A percentile compares a stretch with the other conserved stretches of the same genome.
Conservation (phyloP, 2,329 filamentous ascomycete genomes). For the Penicillium sp. region DNA sequence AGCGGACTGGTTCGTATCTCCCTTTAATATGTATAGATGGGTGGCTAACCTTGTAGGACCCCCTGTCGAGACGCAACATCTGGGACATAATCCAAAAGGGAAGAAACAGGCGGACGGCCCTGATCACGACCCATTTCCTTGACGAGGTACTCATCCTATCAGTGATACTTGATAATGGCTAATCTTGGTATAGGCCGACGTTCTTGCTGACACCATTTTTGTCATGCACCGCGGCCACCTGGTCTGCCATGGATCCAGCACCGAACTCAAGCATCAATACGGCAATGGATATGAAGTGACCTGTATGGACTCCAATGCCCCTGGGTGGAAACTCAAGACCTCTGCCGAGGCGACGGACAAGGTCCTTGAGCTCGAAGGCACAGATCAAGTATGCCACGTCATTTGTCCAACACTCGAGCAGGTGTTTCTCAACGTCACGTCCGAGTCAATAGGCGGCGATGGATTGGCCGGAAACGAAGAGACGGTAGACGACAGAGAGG, state of each 20-base stretch:
- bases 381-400: slow-evolving; percentile 72
- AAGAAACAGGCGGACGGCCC: slow-evolving; percentile 73
- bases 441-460: background rate
- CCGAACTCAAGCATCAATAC: slow-evolving; percentile 75
- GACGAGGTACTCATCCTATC: slow-evolving; percentile 59
- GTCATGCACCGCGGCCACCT: slow-evolving; percentile 81
- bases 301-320: background rate
- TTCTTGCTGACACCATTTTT: slow-evolving; percentile 82
- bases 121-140: slow-evolving; percentile 88
- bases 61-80: slow-evolving; percentile 79
- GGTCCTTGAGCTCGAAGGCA: slow-evolving; percentile 64
- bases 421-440: slow-evolving; percentile 66
- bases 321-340: slow-evolving; percentile 54
- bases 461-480: slow-evolving; percentile 9
- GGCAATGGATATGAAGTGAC: slow-evolving; percentile 82
- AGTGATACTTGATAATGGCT: background rate
- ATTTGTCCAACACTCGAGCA: slow-evolving; percentile 89
- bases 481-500: slow-evolving; percentile 14
- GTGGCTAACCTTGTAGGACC: slow-evolving; percentile 50
- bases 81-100: slow-evolving; percentile 91
- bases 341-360: slow-evolving; percentile 67
- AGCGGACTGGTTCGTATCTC: slow-evolving; percentile 57
- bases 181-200: slow-evolving; percentile 56
- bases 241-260: slow-evolving; percentile 77
- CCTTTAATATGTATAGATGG: background rate